Base-by-base conservation (phyloP, 1,139 yeast species). In the Martiniozyma asiatica region DNA sequence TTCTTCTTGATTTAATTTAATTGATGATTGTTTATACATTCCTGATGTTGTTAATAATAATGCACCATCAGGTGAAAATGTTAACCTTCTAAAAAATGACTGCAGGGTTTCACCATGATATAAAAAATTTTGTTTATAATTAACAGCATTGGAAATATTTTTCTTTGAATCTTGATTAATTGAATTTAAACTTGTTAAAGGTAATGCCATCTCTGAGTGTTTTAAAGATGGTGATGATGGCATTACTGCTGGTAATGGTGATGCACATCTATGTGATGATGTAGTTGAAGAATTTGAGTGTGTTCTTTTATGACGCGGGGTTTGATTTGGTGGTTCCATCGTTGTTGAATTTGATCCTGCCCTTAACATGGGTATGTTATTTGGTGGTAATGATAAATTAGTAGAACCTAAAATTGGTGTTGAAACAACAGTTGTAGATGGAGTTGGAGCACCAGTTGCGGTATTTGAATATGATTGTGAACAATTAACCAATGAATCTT, bases 41-140 rank as follows among this genome's bases (percentile, higher is more conserved):
- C 96, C 97, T 31, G 93, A 76, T 0, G 98, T 94, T 0, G 93
- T 73, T 13, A 89, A 56, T 22, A 89, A 56, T 25, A 89, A 53
- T 31, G 67, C 62, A 0, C 99, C 99, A 52, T 92, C 97, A 0
- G 95, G 94, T 0, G 96, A 77, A 47, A 85, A 84, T 1, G 76
- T 55, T 35, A 87, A 61, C 35, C 98, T 59, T 38, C 99, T 63
- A 59, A 89, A 89, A 50, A 92, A 89, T 2, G 95, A 79, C 34
- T 84, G 84, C 21, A 87, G 62, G 0, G 94, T 74, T 46, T 89
- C 98, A 37, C 87, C 74, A 45, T 84, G 92, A 48, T 79, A 85
- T 15, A 81, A 48, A 42, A 58, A 57, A 9, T 65, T 55, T 24
- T 51, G 54, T 36, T 57, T 62, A 25, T 54, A 40, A 11, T 26